Evolutionary conservation across 75 land plant species (phyloP), one percentile per base, ranked within the genome.

Genomic region (Selaginella moellendorffii): DNA sequence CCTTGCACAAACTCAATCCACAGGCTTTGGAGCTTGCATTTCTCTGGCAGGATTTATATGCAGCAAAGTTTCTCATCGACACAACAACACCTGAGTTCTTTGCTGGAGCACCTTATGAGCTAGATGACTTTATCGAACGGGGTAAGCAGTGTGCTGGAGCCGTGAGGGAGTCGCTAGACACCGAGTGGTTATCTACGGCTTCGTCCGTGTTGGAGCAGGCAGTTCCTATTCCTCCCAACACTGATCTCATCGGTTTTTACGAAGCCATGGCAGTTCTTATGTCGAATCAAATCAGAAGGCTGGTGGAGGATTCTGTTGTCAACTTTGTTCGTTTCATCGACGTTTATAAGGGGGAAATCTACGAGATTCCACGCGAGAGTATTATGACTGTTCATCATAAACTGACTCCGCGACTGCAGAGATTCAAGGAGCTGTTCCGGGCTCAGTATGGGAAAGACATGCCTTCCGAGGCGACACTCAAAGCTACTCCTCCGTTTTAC

Each of bases 211-310:
- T 74, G 26, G 59, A 65, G 26, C 72, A 74, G 30, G 72, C 77
- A 2, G 72, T 74, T 54, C 77, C 77, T 20, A 31, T 69, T 20
- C 63, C 69, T 8, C 71, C 71, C 60, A 64, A 64, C 19, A 31
- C 53, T 18, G 73, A 74, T 60, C 26, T 65, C 21, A n/a, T 21
- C 1, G 68, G 73, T 30, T 74, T 74, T 51, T 52, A 69, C 36
- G 68, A 74, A 56, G 77, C 77, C 22, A 74, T 69, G 67, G 62
- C 77, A 10, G 46, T 58, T 23, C 77, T 69, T 26, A 69, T 74
- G 63, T 56, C 68, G 10, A 74, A 65, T 58, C 77, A 74, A 29
- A 74, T 74, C 5, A 54, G 72, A 12, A 26, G 30, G 17, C 54
- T 69, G 20, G 63, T 69, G 12, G 77, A 74, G 62, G 77, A 74